These are phyloP conservation scores for Paratinospora sagittata DNA, from an alignment of 164 flowering plant species.

Conservation along the genomic window DNA sequence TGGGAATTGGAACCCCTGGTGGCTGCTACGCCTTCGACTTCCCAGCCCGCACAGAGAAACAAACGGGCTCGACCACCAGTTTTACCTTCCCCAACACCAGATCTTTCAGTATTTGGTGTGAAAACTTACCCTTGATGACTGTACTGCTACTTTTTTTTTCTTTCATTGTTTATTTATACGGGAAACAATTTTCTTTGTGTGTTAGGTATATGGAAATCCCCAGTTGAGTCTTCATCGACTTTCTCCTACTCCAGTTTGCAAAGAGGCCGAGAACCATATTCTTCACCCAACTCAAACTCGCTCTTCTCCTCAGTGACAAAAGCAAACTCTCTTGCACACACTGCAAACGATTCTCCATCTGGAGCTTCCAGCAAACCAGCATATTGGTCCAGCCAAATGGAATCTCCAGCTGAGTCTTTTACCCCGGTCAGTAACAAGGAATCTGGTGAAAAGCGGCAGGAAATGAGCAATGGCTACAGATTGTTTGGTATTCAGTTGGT, in stretches of 20 bases:
- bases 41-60: constrained; percentile 58
- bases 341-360: constrained; percentile 31
- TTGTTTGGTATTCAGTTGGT: constrained; percentile 79
- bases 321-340: constrained; percentile 29
- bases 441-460: constrained; percentile 49
- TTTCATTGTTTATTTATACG: neutral
- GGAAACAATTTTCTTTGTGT: neutral
- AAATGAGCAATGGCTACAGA: constrained; percentile 50
- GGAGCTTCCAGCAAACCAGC: constrained; percentile 39
- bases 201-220: constrained; percentile 63
- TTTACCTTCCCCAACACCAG: constrained; percentile 49
- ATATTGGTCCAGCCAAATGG: constrained; percentile 41
- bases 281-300: constrained; percentile 36
- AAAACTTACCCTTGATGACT: neutral
- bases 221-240: constrained; percentile 38
- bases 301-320: constrained; percentile 37
- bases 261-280: constrained; percentile 44
- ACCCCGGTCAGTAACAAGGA: constrained; percentile 34
- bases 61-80: constrained; percentile 73
- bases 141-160: neutral
- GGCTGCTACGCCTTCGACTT: constrained; percentile 38
- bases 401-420: constrained; percentile 42
- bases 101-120: constrained; percentile 48
- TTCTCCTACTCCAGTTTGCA: constrained; percentile 47
- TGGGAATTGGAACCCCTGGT: constrained; percentile 93